Evolutionary conservation across 345 rosid genomes (phyloP).

Genomic region (Salix dunnii): DNA sequence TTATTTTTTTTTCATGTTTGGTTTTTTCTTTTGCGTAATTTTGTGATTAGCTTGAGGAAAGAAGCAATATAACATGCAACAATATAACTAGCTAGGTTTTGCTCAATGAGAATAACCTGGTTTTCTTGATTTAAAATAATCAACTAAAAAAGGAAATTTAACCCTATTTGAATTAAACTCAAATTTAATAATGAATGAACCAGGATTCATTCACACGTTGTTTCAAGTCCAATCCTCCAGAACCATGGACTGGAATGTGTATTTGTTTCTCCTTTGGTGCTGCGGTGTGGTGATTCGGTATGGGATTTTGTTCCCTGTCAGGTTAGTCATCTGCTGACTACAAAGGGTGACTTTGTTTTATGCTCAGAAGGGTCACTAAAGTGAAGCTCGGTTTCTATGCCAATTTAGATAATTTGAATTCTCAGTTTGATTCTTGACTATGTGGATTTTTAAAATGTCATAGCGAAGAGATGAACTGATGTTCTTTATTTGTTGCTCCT

Average conservation of each 20-base stretch:
- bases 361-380: neutral
- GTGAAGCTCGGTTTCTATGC: neutral
- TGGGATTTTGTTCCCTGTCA: conserved; percentile 73
- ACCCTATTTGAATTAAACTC: neutral
- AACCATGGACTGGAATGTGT: conserved; percentile 97
- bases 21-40: too few species aligned
- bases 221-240: conserved; percentile 90
- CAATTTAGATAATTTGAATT: neutral
- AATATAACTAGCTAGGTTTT: neutral
- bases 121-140: neutral
- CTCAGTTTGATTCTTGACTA: neutral
- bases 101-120: neutral
- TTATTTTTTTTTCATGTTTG: too few species aligned
- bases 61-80: neutral
- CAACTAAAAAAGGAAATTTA: too few species aligned
- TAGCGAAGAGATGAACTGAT: neutral
- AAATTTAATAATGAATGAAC: neutral
- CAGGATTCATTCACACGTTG: conserved; percentile 93
- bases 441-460: neutral
- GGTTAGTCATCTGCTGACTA: conserved; percentile 41
- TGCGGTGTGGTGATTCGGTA: conserved; percentile 78
- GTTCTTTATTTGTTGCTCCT: neutral
- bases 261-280: conserved; percentile 91
- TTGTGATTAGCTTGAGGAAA: neutral
- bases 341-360: neutral